Percentiles rank a stretch among this genome's conserved stretches.
Conservation (phyloP, 148 eudicot genomes). For the Cornus suecica region DNA sequence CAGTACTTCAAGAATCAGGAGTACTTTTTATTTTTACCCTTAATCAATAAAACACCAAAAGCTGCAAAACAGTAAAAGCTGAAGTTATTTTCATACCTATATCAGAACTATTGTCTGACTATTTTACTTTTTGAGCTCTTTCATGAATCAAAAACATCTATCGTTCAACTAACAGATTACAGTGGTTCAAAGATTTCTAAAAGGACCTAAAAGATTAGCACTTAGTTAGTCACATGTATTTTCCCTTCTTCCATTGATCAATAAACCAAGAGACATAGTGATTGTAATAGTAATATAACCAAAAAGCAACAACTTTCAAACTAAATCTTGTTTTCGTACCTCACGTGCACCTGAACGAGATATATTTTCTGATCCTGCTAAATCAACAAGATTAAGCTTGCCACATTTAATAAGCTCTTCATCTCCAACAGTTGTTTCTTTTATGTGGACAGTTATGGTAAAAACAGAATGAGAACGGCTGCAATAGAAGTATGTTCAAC, state of each 20-base stretch:
- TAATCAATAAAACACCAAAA: too few species aligned
- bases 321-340: slow-evolving; percentile 34
- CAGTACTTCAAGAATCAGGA: not conserved
- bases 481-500: slow-evolving; percentile 24
- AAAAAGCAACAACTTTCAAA: not conserved
- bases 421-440: slow-evolving; percentile 60
- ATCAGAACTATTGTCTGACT: too few species aligned
- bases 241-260: too few species aligned
- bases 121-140: too few species aligned
- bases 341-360: slow-evolving; percentile 79
- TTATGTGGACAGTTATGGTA: slow-evolving; percentile 68
- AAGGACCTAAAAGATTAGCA: too few species aligned
- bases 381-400: slow-evolving; percentile 91
- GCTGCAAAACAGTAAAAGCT: too few species aligned
- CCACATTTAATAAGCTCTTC: slow-evolving; percentile 90
- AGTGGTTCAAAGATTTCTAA: too few species aligned
- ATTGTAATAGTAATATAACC: not conserved
- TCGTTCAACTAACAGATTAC: too few species aligned
- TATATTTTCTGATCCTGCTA: slow-evolving; percentile 91
- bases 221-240: too few species aligned
- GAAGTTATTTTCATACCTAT: too few species aligned
- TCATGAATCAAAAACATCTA: too few species aligned
- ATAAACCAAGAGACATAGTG: not conserved
- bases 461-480: slow-evolving; percentile 91
- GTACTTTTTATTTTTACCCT: not conserved